Conservation (phyloP, 2,329 filamentous ascomycete species). For the Stemphylium beticola region DNA sequence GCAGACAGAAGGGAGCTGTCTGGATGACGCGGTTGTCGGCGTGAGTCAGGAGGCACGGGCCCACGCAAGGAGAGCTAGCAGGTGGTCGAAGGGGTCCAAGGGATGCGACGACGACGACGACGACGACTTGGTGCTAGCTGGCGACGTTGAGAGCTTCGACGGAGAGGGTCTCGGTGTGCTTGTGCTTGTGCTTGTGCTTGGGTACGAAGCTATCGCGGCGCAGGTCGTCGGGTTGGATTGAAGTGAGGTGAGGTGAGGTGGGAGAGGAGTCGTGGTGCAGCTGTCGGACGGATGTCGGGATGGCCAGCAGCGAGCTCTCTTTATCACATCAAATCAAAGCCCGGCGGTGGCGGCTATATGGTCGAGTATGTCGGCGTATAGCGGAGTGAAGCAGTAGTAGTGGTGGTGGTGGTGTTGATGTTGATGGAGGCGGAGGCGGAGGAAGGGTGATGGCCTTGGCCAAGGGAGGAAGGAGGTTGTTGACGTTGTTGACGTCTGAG, state of each 20-base stretch:
- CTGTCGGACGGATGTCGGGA: constrained; percentile 29
- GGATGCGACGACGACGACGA: too few species aligned
- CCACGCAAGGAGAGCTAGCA: constrained; percentile 34
- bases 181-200: neutral
- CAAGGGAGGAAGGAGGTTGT: constrained; percentile 7
- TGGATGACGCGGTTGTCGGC: constrained; percentile 34
- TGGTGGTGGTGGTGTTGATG: constrained; percentile 18
- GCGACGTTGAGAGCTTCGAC: constrained; percentile 30
- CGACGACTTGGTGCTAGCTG: constrained; percentile 30
- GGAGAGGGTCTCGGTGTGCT: neutral
- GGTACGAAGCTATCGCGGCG: constrained; percentile 23
- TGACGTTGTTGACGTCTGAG: constrained; percentile 29
- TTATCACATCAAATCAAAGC: constrained; percentile 44
- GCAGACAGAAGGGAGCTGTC: constrained; percentile 35
- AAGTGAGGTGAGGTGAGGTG: constrained; percentile 23
- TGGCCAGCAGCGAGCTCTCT: constrained; percentile 35
- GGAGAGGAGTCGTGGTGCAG: constrained; percentile 25
- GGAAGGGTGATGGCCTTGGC: constrained; percentile 2
- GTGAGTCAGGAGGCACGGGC: constrained; percentile 48
- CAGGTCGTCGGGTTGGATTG: constrained; percentile 14
- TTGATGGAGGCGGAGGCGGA: constrained; percentile 23
- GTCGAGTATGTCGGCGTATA: constrained; percentile 41
- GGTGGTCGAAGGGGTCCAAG: constrained; percentile 23
- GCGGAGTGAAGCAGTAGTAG: constrained; percentile 27
- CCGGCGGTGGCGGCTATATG: constrained; percentile 33